Evolutionary conservation across 139 green algal species (phyloP).

Genomic region (Deuterostichococcus epilithicus): DNA sequence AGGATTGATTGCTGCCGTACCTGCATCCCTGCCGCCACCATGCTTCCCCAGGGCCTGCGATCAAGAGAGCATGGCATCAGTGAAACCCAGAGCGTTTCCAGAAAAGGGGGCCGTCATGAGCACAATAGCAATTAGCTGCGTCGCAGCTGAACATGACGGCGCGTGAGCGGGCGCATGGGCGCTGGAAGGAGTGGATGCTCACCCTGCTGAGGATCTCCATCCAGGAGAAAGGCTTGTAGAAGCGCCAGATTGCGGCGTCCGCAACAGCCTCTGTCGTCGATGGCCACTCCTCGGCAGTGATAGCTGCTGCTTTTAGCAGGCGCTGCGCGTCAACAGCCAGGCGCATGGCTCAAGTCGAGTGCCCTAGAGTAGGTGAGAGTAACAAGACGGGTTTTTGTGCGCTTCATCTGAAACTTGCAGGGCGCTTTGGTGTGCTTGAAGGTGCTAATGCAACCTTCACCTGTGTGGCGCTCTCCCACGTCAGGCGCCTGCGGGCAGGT

Average conservation of each 20-base stretch:
- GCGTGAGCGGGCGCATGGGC: no score
- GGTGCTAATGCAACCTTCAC: no score
- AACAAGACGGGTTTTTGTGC: no score
- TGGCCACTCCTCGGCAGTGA: constrained; percentile 20
- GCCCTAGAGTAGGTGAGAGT: no score
- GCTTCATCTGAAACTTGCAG: no score
- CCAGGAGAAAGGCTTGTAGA: neutral
- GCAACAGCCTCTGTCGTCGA: neutral
- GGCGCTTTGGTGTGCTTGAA: no score
- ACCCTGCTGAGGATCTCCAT: neutral
- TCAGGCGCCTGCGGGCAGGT: constrained; percentile 51
- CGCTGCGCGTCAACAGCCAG: no score
- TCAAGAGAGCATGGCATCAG: neutral
- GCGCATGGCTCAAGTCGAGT: no score
- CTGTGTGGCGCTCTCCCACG: constrained; percentile 88
- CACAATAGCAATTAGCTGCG: neutral
- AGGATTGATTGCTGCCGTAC: no score
- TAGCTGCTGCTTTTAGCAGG: constrained; percentile 66
- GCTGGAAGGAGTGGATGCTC: no score
- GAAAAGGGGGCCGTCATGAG: no score
- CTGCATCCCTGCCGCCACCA: neutral
- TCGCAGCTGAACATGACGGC: no score
- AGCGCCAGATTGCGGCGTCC: neutral
- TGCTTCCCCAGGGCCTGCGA: neutral
- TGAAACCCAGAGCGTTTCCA: neutral